These are phyloP conservation scores for Mimosa bimucronata DNA, from an alignment of 306 rosid genomes.

Conservation along the genomic window DNA sequence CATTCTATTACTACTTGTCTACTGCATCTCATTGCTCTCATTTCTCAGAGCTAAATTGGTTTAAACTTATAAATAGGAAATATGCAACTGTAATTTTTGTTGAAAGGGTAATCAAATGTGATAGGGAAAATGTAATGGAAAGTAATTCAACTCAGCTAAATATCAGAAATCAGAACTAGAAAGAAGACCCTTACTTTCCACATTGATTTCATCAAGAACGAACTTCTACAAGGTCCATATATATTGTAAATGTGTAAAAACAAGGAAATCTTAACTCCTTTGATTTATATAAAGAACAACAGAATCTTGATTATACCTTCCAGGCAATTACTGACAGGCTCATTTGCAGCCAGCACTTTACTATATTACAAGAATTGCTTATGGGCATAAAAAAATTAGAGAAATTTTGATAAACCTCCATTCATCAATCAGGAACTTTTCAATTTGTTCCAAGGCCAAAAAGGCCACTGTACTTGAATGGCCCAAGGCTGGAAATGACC, in stretches of 20 bases:
- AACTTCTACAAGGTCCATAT: conserved; percentile 38
- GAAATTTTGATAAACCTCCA: conserved; percentile 35
- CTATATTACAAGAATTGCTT: conserved; percentile 48
- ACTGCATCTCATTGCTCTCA: too few relatives aligned
- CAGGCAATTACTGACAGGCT: conserved; percentile 46
- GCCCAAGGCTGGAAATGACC: conserved; percentile 31
- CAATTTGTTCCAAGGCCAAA: conserved; percentile 35
- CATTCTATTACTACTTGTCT: too few relatives aligned
- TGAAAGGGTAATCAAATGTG: conserved; percentile 19
- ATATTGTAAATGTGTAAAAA: conserved; percentile 41
- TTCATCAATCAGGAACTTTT: conserved; percentile 32
- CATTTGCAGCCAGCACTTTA: conserved; percentile 38
- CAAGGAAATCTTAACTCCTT: conserved; percentile 40
- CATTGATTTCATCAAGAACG: conserved; percentile 34
- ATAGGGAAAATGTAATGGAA: conserved; percentile 2
- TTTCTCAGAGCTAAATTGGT: too few relatives aligned
- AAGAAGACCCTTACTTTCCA: conserved; percentile 31
- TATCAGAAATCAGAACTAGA: conserved; percentile 22
- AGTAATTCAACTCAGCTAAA: conserved; percentile 17
- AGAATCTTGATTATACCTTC: conserved; percentile 37
- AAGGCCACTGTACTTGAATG: conserved; percentile 37
- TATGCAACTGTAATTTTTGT: neutral
- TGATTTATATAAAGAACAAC: conserved; percentile 42
- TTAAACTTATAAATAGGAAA: neutral
- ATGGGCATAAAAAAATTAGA: conserved; percentile 29